Percentiles rank a stretch among this genome's conserved stretches.
These are phyloP conservation scores for Neoboletus magnificus DNA, from an alignment of 768 basidiomycete species.

Conservation along the genomic window DNA sequence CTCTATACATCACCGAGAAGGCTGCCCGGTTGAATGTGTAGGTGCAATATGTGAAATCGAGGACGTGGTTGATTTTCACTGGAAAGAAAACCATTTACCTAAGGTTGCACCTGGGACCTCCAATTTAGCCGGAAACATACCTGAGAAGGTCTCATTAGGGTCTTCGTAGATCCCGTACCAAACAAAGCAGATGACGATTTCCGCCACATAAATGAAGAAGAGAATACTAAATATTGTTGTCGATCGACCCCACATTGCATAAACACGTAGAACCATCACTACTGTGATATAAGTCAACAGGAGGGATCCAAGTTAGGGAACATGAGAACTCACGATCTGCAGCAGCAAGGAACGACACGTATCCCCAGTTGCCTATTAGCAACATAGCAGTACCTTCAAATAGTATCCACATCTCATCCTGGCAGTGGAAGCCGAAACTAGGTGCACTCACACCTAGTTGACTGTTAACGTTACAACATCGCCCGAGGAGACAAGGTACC, in stretches of 20 bases:
- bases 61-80: background rate
- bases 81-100: no score
- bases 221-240: slow-evolving; percentile 4
- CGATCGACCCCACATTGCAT: slow-evolving; percentile 13
- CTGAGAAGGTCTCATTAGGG: background rate
- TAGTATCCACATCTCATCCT: background rate
- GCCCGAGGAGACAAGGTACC: background rate
- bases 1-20: background rate
- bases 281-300: slow-evolving; percentile 2
- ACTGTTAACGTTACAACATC: background rate
- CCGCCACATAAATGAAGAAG: background rate
- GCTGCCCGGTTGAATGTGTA: background rate
- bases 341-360: background rate
- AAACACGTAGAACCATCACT: slow-evolving; percentile 19
- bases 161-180: background rate
- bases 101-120: no score
- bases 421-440: background rate
- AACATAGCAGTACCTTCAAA: slow-evolving; percentile 1
- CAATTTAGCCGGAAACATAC: background rate
- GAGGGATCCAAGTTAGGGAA: background rate
- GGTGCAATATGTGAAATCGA: background rate
- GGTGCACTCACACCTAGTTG: slow-evolving; percentile 7
- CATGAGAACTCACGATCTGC: slow-evolving; percentile 6
- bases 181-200: background rate
- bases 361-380: background rate